A percentile compares a stretch with the other conserved stretches of the same genome.
These are phyloP conservation scores for Boletus huronensis DNA, from an alignment of 768 basidiomycete genomes.

Conservation along the genomic window DNA sequence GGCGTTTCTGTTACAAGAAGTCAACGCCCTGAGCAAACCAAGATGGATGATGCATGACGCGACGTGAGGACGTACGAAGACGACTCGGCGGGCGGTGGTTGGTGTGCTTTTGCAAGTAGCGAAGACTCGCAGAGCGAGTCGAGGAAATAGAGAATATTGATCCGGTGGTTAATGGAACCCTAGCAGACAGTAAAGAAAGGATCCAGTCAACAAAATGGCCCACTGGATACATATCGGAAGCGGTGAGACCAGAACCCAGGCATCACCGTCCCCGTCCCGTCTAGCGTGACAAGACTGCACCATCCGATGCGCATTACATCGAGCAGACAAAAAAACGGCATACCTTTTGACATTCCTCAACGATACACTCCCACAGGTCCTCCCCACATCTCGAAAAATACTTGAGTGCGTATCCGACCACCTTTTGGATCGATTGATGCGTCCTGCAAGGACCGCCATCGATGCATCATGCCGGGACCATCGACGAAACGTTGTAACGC, in stretches of 20 bases:
- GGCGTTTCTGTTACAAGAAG: slow-evolving; percentile 21
- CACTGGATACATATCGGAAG: neutral
- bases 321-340: neutral
- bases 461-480: too few relatives aligned
- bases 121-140: slow-evolving; percentile 84
- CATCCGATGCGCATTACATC: neutral
- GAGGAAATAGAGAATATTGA: slow-evolving; percentile 89
- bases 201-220: neutral
- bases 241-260: neutral
- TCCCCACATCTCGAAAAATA: slow-evolving; percentile 83
- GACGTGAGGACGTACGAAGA: slow-evolving; percentile 16
- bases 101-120: slow-evolving; percentile 60
- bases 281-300: too few relatives aligned
- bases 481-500: neutral
- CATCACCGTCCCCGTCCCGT: neutral
- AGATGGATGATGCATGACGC: neutral
- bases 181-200: slow-evolving; percentile 30
- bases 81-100: slow-evolving; percentile 26
- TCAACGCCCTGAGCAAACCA: neutral
- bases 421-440: slow-evolving; percentile 85
- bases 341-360: slow-evolving; percentile 90
- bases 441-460: slow-evolving; percentile 47
- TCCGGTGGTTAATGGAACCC: slow-evolving; percentile 88
- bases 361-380: slow-evolving; percentile 90
- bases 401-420: slow-evolving; percentile 81